A percentile compares a stretch with the other conserved stretches of the same genome.
Evolutionary conservation across 1,284 basidiomycete genomes (phyloP).

Genomic region (Takashimella koratensis): DNA sequence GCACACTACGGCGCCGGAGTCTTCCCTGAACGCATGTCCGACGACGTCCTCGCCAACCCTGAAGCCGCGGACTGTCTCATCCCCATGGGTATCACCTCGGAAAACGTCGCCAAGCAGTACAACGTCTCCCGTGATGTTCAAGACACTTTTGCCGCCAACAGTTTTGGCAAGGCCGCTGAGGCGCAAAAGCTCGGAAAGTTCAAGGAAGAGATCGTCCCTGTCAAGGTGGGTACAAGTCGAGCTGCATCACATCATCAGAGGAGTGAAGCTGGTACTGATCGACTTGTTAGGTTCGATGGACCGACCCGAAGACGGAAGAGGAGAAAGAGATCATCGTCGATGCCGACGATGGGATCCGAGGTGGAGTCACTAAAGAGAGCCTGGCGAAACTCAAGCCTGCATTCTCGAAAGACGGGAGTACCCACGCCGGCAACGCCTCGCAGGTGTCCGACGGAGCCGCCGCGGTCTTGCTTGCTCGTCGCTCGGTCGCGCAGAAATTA

Average conservation of each 20-base stretch:
- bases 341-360: slow-evolving; percentile 85
- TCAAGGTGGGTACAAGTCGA: slow-evolving; percentile 56
- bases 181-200: slow-evolving; percentile 90
- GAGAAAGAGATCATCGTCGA: slow-evolving; percentile 75
- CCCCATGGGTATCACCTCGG: slow-evolving; percentile 96
- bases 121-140: slow-evolving; percentile 75
- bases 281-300: slow-evolving; percentile 57
- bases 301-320: slow-evolving; percentile 82
- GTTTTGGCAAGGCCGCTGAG: slow-evolving; percentile 75
- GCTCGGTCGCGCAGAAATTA: slow-evolving; percentile 81
- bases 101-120: slow-evolving; percentile 86
- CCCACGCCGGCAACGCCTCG: slow-evolving; percentile 88
- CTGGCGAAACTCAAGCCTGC: slow-evolving; percentile 90
- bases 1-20: slow-evolving; percentile 71
- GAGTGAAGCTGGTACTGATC: too few relatives aligned
- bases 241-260: too few relatives aligned
- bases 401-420: slow-evolving; percentile 81
- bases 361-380: slow-evolving; percentile 83
- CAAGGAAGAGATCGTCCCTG: slow-evolving; percentile 84
- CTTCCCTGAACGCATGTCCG: slow-evolving; percentile 70
- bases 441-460: slow-evolving; percentile 98
- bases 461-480: slow-evolving; percentile 82
- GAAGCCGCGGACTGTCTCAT: slow-evolving; percentile 88
- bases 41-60: slow-evolving; percentile 69
- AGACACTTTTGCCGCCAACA: slow-evolving; percentile 78